phyloP scores from a whole-genome alignment of 139 green algal genomes.

The Chlorella vulgaris region DNA sequence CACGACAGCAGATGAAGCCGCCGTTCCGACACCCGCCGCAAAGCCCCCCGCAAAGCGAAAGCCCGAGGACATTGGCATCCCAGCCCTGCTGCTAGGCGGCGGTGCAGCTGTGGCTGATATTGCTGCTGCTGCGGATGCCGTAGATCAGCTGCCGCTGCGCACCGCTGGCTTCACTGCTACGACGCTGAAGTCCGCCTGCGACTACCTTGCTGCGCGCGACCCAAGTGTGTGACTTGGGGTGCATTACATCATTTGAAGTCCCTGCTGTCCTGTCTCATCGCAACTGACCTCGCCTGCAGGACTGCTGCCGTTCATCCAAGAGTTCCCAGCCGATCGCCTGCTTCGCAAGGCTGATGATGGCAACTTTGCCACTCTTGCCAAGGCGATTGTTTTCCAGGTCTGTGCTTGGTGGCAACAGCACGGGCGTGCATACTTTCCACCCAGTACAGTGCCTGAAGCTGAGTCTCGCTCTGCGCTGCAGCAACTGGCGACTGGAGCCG shows the following conservation, averaged over 20 bases:
- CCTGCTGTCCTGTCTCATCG: neutral
- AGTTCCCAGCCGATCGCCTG: constrained; percentile 37
- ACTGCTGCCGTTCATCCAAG: constrained; percentile 45
- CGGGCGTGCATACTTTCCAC: too few relatives aligned
- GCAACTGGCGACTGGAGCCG: constrained; percentile 50
- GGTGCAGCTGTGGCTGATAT: neutral
- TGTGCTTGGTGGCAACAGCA: neutral
- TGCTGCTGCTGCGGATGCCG: neutral
- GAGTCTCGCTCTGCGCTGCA: constrained; percentile 3
- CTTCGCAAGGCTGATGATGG: constrained; percentile 26
- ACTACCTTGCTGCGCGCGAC: constrained; percentile 27
- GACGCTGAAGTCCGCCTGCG: constrained; percentile 15
- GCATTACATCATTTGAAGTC: neutral
- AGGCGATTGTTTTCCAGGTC: constrained; percentile 53
- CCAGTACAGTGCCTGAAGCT: neutral
- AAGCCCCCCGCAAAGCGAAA: neutral
- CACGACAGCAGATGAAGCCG: too few relatives aligned
- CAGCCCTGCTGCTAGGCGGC: constrained; percentile 22
- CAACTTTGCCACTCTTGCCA: constrained; percentile 48
- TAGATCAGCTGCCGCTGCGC: constrained; percentile 8
- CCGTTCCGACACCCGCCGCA: neutral
- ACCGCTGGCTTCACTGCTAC: constrained; percentile 1
- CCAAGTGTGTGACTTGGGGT: neutral
- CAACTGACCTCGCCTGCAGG: constrained; percentile 18
- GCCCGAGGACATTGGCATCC: constrained; percentile 38